Base-by-base conservation (phyloP, 352 stramenopile species). In the Thraustochytrium sp. region DNA sequence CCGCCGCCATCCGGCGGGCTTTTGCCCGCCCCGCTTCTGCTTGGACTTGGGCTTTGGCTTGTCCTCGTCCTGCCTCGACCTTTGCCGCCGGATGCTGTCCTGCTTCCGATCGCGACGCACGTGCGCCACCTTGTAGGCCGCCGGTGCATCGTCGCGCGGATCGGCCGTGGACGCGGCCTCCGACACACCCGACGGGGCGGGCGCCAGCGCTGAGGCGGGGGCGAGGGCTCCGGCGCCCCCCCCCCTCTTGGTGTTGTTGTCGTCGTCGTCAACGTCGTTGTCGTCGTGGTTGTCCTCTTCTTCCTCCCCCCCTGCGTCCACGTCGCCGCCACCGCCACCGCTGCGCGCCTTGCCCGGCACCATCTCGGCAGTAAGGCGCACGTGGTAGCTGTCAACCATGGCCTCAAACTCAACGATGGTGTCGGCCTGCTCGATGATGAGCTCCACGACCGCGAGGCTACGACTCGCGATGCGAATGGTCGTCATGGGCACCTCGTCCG, bases 381-480 rank as follows among this genome's bases (percentile, higher is more conserved):
- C n/a, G 36, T 68, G 38, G 26, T 48, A 68, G 26, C 21, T 48
- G 18, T 80, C 68, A 4, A 80, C 42, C 68, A 80, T 80, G 0
- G 38, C 68, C 53, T 80, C 68, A 2, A 80, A 80, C 68, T 80
- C 68, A 18, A 80, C 36, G 11, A 80, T 80, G 16, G 68, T 80
- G 51, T 80, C 68, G 3, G 31, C 8, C 5, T 75, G 48, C 42
- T 80, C 68, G 11, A 80, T 68, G 46, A 26, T 11, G 23, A 80
- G 53, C 40, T 80, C 68, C 9, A 80, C 31, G 9, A 68, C 31
- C 18, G 68, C 68, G 51, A 54, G 75, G 46, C 31, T 54, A 29
- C 68, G 68, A 21, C 23, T 68, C 13, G 31, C 31, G 31, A 80
- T 80, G 5, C n/a, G 76, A 42, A 80, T 42, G 5, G 68, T 68